phyloP scores from a whole-genome alignment of 2,329 filamentous ascomycete genomes.

The Colletotrichum chlorophyti region DNA sequence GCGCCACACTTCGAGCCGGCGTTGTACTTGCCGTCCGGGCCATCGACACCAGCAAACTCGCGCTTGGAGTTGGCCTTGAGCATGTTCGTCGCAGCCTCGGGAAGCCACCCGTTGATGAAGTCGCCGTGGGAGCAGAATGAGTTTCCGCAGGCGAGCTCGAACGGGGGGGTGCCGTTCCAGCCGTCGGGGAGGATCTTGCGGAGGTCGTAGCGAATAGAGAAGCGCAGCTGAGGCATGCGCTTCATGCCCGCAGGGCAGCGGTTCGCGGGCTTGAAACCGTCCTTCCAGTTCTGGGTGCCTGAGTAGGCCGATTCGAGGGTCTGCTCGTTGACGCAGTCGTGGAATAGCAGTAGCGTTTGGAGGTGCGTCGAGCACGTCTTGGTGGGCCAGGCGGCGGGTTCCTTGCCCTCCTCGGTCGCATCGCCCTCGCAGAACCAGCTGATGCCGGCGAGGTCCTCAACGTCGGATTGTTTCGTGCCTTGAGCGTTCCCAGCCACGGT shows the following conservation, averaged over 20 bases:
- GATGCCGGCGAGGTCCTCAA: slow-evolving; percentile 30
- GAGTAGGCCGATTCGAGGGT: slow-evolving; percentile 33
- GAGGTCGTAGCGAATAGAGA: slow-evolving; percentile 54
- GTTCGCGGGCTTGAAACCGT: slow-evolving; percentile 34
- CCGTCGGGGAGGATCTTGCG: slow-evolving; percentile 49
- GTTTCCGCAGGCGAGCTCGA: slow-evolving; percentile 49
- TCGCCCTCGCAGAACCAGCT: slow-evolving; percentile 41
- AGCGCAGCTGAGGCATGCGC: slow-evolving; percentile 53
- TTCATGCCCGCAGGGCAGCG: slow-evolving; percentile 51
- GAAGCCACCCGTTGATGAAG: slow-evolving; percentile 55
- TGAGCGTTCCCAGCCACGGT: slow-evolving; percentile 47
- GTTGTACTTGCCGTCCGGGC: slow-evolving; percentile 35
- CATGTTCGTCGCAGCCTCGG: slow-evolving; percentile 48
- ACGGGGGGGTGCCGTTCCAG: slow-evolving; percentile 50
- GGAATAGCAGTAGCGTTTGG: slow-evolving; percentile 34
- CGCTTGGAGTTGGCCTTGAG: slow-evolving; percentile 42
- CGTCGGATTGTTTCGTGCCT: slow-evolving; percentile 36
- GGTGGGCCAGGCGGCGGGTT: slow-evolving; percentile 37
- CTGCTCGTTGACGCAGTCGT: slow-evolving; percentile 33
- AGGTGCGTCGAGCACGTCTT: slow-evolving; percentile 36
- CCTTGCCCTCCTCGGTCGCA: slow-evolving; percentile 29
- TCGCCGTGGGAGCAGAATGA: slow-evolving; percentile 52
- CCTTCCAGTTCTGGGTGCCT: slow-evolving; percentile 25
- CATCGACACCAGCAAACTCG: slow-evolving; percentile 43
- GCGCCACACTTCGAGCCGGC: slow-evolving; percentile 32